Evolutionary conservation across 208 protist genomes (phyloP).

Genomic region (Lotmaria passim): DNA sequence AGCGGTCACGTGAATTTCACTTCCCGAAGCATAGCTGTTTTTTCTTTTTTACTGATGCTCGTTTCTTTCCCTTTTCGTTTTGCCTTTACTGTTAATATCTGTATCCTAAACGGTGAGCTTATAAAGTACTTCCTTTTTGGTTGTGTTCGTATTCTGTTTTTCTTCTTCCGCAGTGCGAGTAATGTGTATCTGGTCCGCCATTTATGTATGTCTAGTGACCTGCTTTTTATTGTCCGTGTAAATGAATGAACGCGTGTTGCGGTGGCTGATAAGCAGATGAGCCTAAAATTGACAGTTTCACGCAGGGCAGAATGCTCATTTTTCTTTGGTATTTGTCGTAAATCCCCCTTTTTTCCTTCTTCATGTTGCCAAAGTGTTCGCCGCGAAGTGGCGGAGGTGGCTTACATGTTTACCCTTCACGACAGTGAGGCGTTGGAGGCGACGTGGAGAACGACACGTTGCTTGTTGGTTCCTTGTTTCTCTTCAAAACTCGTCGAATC

Average conservation of each 20-base stretch:
- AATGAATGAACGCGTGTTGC: slow-evolving; percentile 8
- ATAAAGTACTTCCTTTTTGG: slow-evolving; percentile 7
- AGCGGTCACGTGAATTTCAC: slow-evolving; percentile 5
- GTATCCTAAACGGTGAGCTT: slow-evolving; percentile 13
- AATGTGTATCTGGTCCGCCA: background rate
- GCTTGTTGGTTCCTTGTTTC: background rate
- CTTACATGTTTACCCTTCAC: too few species aligned
- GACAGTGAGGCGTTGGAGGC: background rate
- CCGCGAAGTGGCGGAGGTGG: too few species aligned
- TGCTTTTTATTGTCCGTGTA: background rate
- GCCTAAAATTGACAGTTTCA: background rate
- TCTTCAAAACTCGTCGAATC: background rate
- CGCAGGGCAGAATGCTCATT: background rate
- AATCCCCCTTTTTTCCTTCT: background rate
- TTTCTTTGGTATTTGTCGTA: background rate
- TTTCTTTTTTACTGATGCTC: background rate
- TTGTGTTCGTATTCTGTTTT: slow-evolving; percentile 16
- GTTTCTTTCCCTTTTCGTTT: background rate
- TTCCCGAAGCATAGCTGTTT: background rate
- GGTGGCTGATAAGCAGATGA: background rate
- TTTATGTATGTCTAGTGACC: background rate
- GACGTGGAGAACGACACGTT: background rate
- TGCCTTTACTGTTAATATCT: slow-evolving; percentile 14
- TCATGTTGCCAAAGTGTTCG: too few species aligned
- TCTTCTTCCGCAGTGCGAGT: background rate